Evolutionary conservation across 148 eudicot genomes (phyloP), one percentile per base, ranked within the genome.

Genomic region (Silene uniflora): DNA sequence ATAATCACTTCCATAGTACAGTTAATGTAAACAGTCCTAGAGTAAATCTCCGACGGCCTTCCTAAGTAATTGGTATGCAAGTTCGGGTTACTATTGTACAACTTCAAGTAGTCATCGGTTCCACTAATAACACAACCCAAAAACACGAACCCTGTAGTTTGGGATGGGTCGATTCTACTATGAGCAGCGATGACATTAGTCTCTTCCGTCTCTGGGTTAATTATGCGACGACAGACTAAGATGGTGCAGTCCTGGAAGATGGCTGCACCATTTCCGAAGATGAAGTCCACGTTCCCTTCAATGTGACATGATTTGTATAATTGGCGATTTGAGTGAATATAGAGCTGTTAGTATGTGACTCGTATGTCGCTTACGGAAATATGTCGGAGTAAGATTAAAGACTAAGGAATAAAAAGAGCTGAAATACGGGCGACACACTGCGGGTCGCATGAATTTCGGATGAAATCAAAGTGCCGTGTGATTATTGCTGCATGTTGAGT

Each of bases 1-100:
- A 88, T 81, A n/a, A 88, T 74, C 27, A 77, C 65, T 27, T 82
- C 91, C 32, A 88, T 55, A 18, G 76, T 64, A 67, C 75, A 77
- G 27, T 88, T 88, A 67, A 88, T 77, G 42, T 80, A 86, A 16
- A 88, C 86, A 0, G 87, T 84, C 52, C 89, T 79, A 4, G 89
- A 88, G 32, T 84, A 88, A 70, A 70, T 29, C 68, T 86, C 73
- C 91, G 87, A 84, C 0, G 89, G 91, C 76, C 89, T 78, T 3
- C 91, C 91, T 19, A 86, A 55, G 69, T 83, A 86, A 25, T 79
- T 84, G 74, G 79, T 78, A 21, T 81, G 83, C 74, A 42, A 73
- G 32, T 69, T 72, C 24, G 83, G 83, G 60, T 67, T 81, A 61
- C 49, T 52, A 16, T 25, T 17, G 76, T 67, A 77, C 14, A 81